Conservation (phyloP, 176 grass and related monocot species). For the Oropetium thomaeum region DNA sequence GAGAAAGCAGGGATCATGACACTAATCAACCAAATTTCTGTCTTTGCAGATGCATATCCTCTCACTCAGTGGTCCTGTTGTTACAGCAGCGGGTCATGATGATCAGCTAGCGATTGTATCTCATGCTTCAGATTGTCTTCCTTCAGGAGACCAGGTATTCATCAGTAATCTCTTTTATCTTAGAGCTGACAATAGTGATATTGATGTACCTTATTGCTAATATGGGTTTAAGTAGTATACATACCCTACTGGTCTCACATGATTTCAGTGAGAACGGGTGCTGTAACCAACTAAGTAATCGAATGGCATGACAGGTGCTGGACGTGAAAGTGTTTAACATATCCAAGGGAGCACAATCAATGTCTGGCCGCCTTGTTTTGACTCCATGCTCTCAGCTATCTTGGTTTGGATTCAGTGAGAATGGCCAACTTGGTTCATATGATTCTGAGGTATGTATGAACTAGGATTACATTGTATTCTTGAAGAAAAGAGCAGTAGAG, state of each 20-base stretch:
- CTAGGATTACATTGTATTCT: background rate
- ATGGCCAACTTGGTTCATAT: slow-evolving; percentile 80
- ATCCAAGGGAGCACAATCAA: slow-evolving; percentile 41
- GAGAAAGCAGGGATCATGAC: background rate
- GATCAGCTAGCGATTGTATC: slow-evolving; percentile 78
- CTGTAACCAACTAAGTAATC: slow-evolving; percentile 13
- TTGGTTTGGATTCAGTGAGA: slow-evolving; percentile 97
- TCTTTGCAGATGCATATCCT: slow-evolving; percentile 77
- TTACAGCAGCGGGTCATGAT: slow-evolving; percentile 63
- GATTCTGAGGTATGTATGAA: slow-evolving; percentile 67
- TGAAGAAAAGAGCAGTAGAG: slow-evolving; percentile 10
- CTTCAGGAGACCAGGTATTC: slow-evolving; percentile 88
- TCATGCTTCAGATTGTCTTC: slow-evolving; percentile 88
- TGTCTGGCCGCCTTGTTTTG: slow-evolving; percentile 53
- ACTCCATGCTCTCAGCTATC: slow-evolving; percentile 68
- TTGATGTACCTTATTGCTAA: background rate
- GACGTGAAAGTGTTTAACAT: slow-evolving; percentile 81
- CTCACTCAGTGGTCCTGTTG: slow-evolving; percentile 78
- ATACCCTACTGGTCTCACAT: background rate
- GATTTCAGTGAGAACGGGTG: background rate
- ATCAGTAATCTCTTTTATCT: background rate
- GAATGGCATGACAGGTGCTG: slow-evolving; percentile 52
- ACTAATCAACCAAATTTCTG: slow-evolving; percentile 1
- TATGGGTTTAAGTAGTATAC: background rate
- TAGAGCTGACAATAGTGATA: background rate